These are phyloP conservation scores for Debaryomycetaceae sp. DNA, from an alignment of 1,139 yeast genomes.

Conservation along the genomic window DNA sequence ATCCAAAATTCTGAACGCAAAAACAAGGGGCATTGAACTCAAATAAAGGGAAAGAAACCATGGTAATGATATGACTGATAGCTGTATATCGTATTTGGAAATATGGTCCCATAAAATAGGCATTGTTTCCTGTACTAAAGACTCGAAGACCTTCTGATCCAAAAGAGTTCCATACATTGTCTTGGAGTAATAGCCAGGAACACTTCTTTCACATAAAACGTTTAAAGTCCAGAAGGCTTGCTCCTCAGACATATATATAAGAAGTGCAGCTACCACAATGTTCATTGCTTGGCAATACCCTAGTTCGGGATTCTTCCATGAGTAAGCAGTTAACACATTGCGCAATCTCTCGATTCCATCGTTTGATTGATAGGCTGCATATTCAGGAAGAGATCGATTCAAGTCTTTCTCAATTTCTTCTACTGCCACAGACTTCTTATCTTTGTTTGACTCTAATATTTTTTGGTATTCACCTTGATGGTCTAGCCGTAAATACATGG, in stretches of 20 bases:
- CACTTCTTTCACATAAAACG: constrained; percentile 76
- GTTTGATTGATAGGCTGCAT: constrained; percentile 82
- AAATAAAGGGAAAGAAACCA: constrained; percentile 93
- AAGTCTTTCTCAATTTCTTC: constrained; percentile 97
- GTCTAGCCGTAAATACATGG: constrained; percentile 70
- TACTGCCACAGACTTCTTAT: constrained; percentile 72
- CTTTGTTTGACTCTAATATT: constrained; percentile 57
- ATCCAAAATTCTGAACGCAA: constrained; percentile 89
- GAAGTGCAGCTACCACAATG: constrained; percentile 88
- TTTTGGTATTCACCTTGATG: constrained; percentile 57
- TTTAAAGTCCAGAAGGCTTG: constrained; percentile 95
- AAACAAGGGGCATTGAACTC: constrained; percentile 91
- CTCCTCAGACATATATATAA: constrained; percentile 93
- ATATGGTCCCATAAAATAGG: constrained; percentile 88
- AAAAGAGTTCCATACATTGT: constrained; percentile 97
- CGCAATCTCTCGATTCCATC: constrained; percentile 86
- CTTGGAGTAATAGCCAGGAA: constrained; percentile 94
- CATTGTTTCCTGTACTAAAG: constrained; percentile 84
- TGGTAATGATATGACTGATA: constrained; percentile 92
- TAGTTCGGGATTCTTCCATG: constrained; percentile 96
- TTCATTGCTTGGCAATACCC: constrained; percentile 99
- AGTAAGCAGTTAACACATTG: constrained; percentile 86
- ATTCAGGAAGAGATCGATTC: constrained; percentile 91
- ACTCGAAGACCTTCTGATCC: constrained; percentile 92
- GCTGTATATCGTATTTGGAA: constrained; percentile 73